Base-by-base conservation (phyloP, 441 rosid species). In the Metrosideros polymorpha region DNA sequence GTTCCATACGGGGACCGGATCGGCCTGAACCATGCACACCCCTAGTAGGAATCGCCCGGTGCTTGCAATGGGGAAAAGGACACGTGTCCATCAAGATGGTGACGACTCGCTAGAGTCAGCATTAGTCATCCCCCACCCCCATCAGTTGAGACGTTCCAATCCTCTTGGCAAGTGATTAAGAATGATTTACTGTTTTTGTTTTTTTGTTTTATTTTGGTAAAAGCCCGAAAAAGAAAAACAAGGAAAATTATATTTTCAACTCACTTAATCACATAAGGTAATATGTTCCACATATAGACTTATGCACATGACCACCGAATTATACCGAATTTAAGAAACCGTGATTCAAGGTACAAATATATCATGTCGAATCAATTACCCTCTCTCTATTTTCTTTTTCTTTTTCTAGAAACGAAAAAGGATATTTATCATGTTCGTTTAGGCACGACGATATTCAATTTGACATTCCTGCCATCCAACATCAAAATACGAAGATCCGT, bases 311-410 rank as follows among this genome's bases (percentile, higher is more conserved):
- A 19, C 55, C 55, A 0, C 55, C 24, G 3, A 52, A 57, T n/a
- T 13, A 6, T 59, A n/a, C 35, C 22, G 0, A 52, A 59, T 29
- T 14, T 15, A 15, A 59, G 18, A 59, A 59, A 17, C 4, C 25
- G 15, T 0, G 35, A 14, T 17, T 57, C 0, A 32, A 61, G 39
- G 39, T 61, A 61, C 4, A 0, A 2, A 3, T 12, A 0, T 22
- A 29, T 59, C 29, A 2, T 9, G 9, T 29, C 12, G 5, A 0
- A 15, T 7, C 22, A 59, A 30, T 52, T 18, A 18, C 19, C 18
- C 54, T 52, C n/a, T n/a, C n/a, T n/a, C n/a, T n/a, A n/a, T 52
- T 51, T 17, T 51, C 6, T 17, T 51, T 6, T 51, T 51, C 2
- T 15, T 51, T 51, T 15, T 51, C n/a, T 51, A 47, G 50, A 10